Base-by-base conservation (phyloP, 352 stramenopile genomes). In the Pythium volutum region DNA sequence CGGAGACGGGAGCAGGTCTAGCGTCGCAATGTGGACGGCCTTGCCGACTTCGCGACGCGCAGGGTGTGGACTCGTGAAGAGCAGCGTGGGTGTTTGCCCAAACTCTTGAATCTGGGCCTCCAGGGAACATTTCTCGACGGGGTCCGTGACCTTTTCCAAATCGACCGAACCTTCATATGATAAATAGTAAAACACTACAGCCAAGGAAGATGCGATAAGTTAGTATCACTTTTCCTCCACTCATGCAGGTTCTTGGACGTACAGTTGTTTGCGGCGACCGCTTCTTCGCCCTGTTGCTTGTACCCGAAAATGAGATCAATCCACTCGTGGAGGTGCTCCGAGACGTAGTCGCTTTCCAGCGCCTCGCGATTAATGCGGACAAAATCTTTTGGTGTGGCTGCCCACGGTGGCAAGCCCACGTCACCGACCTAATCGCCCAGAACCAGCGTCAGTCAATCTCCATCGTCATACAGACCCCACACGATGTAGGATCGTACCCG, bases 371-470 rank as follows among this genome's bases (percentile, higher is more conserved):
- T 77, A 25, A 79, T 84, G n/a, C 73, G 76, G 23, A 92, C 75
- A 74, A 96, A 96, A 7, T 79, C 74, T 38, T 81, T 75, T 20
- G 96, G 78, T 22, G 73, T 93, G 27, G 84, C 85, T 33, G 96
- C 96, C 95, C 97, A 99, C 4, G 90, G 76, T 25, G 97, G 97
- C 20, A 99, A 72, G 49, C 90, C 77, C 5, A 99, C 97, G 74
- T 99, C 90, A 60, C 96, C 82, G 33, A 99, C 77, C 77, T 89
- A 65, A 39, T 22, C 5, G 47, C 22, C 42, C 51, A 55, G 57
- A 26, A 50, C 10, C 22, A 15, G n/a, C 14, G 29, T 61, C 31
- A 52, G 54, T 34, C 27, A 57, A 5, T 11, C 6, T 38, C 10
- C 36, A 64, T 53, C 22, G 20, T 14, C 18, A 48, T 23, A 4